These are phyloP conservation scores for Kodamaea kakaduensis DNA, from an alignment of 805 yeast species.

Conservation along the genomic window DNA sequence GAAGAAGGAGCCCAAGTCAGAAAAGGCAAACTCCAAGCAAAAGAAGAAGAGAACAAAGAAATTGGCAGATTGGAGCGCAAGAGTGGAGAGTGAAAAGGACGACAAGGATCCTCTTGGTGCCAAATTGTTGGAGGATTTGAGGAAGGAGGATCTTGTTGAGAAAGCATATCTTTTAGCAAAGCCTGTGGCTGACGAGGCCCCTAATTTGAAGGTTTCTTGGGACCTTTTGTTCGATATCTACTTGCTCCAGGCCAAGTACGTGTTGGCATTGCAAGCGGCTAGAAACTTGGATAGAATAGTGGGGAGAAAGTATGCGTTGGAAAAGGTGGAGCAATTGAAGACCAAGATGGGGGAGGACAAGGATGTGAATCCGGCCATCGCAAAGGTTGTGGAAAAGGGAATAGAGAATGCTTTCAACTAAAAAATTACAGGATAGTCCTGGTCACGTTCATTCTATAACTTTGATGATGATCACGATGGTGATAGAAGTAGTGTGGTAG, in stretches of 20 bases:
- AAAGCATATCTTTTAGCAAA: constrained; percentile 39
- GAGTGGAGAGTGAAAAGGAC: constrained; percentile 41
- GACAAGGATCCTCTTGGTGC: constrained; percentile 64
- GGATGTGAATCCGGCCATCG: constrained; percentile 43
- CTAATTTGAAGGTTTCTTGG: constrained; percentile 37
- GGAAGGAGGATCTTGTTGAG: constrained; percentile 36
- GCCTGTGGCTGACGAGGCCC: constrained; percentile 42
- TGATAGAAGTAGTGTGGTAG: too few relatives aligned
- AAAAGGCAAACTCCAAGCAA: constrained; percentile 44
- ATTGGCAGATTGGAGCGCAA: constrained; percentile 49
- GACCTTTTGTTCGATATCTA: constrained; percentile 39
- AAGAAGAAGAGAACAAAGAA: constrained; percentile 48
- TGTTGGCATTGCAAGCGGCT: constrained; percentile 43
- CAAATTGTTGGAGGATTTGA: constrained; percentile 29
- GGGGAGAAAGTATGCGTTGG: constrained; percentile 10
- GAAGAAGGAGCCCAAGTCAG: constrained; percentile 20
- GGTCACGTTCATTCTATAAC: too few relatives aligned
- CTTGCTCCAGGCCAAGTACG: constrained; percentile 41
- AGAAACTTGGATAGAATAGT: constrained; percentile 39
- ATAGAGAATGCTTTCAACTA: constrained; percentile 29
- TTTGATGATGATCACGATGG: too few relatives aligned
- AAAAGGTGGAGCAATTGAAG: constrained; percentile 13
- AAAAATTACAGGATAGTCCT: too few relatives aligned
- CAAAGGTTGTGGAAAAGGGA: constrained; percentile 38
- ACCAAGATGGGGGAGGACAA: constrained; percentile 23